Evolutionary conservation across 1,139 yeast genomes (phyloP).

Genomic region (Saccharomyces hybrid): DNA sequence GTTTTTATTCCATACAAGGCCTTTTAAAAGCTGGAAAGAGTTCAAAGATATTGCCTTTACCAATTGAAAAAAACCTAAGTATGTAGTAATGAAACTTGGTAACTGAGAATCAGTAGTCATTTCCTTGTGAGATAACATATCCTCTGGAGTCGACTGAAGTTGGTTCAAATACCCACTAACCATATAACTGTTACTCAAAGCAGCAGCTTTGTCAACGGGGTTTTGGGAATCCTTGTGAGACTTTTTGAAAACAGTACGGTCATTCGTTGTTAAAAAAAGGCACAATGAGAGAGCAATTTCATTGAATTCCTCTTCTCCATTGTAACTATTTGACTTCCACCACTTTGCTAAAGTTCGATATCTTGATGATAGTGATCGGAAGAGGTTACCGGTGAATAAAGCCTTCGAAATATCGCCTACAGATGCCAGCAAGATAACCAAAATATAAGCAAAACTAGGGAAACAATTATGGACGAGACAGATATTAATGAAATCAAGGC

Average conservation of each 20-base stretch:
- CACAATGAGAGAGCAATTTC: neutral
- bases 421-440: neutral
- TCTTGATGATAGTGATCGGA: neutral
- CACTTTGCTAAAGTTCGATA: neutral
- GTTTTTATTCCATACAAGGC: slow-evolving; percentile 1
- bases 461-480: neutral
- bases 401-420: neutral
- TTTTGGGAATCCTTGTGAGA: neutral
- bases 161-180: slow-evolving; percentile 15
- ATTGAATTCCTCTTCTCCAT: neutral
- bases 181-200: slow-evolving; percentile 1
- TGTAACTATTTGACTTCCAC: neutral
- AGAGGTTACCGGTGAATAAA: neutral
- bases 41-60: neutral
- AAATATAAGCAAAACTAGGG: neutral
- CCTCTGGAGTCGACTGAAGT: slow-evolving; percentile 8
- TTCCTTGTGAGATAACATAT: neutral
- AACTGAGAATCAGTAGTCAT: neutral
- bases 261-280: neutral
- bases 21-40: neutral
- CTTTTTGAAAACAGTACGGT: neutral
- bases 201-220: neutral
- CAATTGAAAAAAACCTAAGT: neutral
- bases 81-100: slow-evolving; percentile 2
- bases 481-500: neutral